These are phyloP conservation scores for Penicillium occitanis DNA, from an alignment of 2,329 filamentous ascomycete genomes.

Conservation along the genomic window DNA sequence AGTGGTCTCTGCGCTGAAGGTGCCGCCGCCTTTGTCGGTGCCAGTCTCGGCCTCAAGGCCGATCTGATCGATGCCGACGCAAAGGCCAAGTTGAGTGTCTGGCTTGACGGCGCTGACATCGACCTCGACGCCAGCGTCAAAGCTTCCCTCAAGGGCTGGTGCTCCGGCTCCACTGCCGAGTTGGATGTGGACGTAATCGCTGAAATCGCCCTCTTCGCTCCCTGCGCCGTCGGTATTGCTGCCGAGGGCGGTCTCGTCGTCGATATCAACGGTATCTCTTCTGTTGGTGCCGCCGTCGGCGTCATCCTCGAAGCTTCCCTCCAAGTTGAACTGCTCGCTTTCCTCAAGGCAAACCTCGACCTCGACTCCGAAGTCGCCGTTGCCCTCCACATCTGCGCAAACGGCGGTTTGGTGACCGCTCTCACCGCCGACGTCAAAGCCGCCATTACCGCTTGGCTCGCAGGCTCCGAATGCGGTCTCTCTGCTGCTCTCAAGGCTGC, in stretches of 20 bases:
- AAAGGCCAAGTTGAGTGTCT: slow-evolving; percentile 32
- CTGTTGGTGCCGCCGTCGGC: slow-evolving; percentile 29
- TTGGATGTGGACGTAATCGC: slow-evolving; percentile 32
- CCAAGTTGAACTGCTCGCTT: slow-evolving; percentile 32
- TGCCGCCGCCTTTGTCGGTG: slow-evolving; percentile 38
- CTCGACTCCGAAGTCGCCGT: slow-evolving; percentile 34
- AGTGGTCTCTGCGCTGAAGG: slow-evolving; percentile 34
- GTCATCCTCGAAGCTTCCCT: slow-evolving; percentile 34
- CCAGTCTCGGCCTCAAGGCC: slow-evolving; percentile 37
- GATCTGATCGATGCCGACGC: slow-evolving; percentile 30
- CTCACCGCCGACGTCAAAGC: slow-evolving; percentile 35
- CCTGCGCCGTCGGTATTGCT: slow-evolving; percentile 35
- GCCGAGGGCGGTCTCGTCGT: slow-evolving; percentile 39
- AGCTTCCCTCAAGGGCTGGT: slow-evolving; percentile 34
- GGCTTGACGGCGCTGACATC: slow-evolving; percentile 30
- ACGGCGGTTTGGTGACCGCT: slow-evolving; percentile 34
- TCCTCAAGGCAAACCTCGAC: slow-evolving; percentile 28
- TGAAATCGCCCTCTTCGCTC: slow-evolving; percentile 36
- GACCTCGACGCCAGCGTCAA: slow-evolving; percentile 32
- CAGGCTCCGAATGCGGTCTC: slow-evolving; percentile 30
- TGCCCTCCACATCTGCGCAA: slow-evolving; percentile 36
- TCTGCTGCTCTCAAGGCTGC: slow-evolving; percentile 31
- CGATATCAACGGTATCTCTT: slow-evolving; percentile 37
- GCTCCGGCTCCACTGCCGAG: slow-evolving; percentile 29
- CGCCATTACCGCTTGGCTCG: slow-evolving; percentile 34